Evolutionary conservation across 1,139 yeast genomes (phyloP).

Genomic region (Diutina sp.): DNA sequence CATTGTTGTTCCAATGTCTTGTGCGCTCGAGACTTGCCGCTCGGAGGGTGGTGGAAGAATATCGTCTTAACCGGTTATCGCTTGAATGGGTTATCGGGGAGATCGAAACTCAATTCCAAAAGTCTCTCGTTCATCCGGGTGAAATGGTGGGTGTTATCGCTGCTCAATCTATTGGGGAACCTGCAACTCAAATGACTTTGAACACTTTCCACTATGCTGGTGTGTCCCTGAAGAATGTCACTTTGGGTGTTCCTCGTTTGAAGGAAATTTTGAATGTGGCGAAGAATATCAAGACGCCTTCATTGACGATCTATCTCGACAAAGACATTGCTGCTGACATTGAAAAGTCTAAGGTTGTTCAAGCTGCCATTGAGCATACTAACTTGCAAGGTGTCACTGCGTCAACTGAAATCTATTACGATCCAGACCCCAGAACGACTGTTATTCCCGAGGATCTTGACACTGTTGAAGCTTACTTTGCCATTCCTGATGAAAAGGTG

Average conservation of each 20-base stretch:
- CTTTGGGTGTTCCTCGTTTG: slow-evolving; percentile 98
- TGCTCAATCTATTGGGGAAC: slow-evolving; percentile 99
- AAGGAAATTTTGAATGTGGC: slow-evolving; percentile 98
- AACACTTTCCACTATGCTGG: slow-evolving; percentile 99
- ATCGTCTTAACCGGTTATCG: slow-evolving; percentile 69
- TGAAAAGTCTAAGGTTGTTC: slow-evolving; percentile 87
- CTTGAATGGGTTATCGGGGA: slow-evolving; percentile 96
- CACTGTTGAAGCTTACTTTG: slow-evolving; percentile 93
- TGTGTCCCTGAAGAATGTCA: slow-evolving; percentile 97
- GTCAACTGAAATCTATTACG: slow-evolving; percentile 94
- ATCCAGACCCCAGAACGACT: slow-evolving; percentile 95
- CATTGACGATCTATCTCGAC: slow-evolving; percentile 79
- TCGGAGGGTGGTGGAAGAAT: slow-evolving; percentile 87
- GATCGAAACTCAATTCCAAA: slow-evolving; percentile 84
- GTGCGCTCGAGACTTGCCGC: slow-evolving; percentile 85
- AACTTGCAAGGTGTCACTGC: slow-evolving; percentile 90
- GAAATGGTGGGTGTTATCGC: slow-evolving; percentile 99
- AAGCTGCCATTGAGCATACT: slow-evolving; percentile 95
- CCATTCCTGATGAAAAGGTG: slow-evolving; percentile 95
- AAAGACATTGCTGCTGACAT: slow-evolving; percentile 76
- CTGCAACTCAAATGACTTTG: slow-evolving; percentile 98
- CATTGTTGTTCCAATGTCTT: slow-evolving; percentile 79
- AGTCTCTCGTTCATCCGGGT: slow-evolving; percentile 94
- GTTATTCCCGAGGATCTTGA: slow-evolving; percentile 94
- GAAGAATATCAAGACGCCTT: slow-evolving; percentile 97